These are phyloP conservation scores for Oldenlandia corymbosa DNA, from an alignment of 257 asterid genomes.

Conservation along the genomic window DNA sequence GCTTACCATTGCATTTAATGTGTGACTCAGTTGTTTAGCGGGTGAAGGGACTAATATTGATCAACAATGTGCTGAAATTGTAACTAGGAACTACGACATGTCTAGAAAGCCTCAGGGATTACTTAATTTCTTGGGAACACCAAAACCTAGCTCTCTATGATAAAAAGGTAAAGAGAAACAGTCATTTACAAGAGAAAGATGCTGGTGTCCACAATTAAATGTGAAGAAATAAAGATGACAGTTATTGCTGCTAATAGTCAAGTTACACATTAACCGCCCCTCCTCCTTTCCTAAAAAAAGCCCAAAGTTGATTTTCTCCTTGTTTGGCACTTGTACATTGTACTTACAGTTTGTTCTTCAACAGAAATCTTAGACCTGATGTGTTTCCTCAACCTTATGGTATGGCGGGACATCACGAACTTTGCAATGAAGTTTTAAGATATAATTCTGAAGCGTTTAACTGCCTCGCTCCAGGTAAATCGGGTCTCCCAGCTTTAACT, in stretches of 20 bases:
- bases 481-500: constrained; percentile 23
- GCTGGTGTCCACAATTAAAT: neutral
- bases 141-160: neutral
- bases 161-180: neutral
- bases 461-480: constrained; percentile 59
- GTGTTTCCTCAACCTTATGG: constrained; percentile 37
- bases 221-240: neutral
- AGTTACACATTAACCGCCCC: no score
- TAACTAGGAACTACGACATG: neutral
- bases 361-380: constrained; percentile 81
- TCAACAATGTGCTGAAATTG: neutral
- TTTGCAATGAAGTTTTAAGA: constrained; percentile 60
- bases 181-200: neutral
- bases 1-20: neutral
- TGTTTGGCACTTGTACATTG: constrained; percentile 12
- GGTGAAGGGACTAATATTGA: neutral
- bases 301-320: neutral
- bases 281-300: neutral
- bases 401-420: constrained; percentile 45
- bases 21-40: neutral
- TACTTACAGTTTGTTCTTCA: constrained; percentile 15
- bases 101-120: neutral
- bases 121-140: neutral
- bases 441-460: constrained; percentile 63
- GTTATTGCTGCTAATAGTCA: neutral